A percentile compares a stretch with the other conserved stretches of the same genome.
Conservation (phyloP, 306 rosid species). For the Vigna mungo region DNA sequence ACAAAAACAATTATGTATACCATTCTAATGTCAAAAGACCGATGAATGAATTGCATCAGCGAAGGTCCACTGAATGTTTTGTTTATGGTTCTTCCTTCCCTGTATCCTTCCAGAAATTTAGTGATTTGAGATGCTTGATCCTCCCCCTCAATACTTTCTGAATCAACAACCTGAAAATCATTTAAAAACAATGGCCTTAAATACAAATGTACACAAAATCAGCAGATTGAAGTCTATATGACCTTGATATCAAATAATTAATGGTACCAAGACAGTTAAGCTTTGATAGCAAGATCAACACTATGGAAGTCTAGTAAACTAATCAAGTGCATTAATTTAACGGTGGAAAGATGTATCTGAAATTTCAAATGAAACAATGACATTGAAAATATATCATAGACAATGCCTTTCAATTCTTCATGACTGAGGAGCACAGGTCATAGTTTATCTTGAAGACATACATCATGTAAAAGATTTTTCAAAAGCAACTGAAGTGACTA, state of each 20-base stretch:
- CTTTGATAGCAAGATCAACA: no score
- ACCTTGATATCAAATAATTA: background rate
- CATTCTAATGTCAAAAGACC: constrained; percentile 66
- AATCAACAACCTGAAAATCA: constrained; percentile 71
- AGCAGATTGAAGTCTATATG: constrained; percentile 9
- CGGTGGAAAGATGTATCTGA: background rate
- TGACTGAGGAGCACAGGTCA: background rate
- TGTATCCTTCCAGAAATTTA: constrained; percentile 76
- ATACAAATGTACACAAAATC: constrained; percentile 26
- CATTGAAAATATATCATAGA: background rate
- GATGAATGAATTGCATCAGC: constrained; percentile 48
- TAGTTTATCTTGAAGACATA: background rate
- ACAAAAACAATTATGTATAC: constrained; percentile 71
- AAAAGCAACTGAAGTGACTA: background rate
- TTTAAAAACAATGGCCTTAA: background rate
- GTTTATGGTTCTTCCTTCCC: constrained; percentile 77
- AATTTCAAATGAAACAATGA: constrained; percentile 28
- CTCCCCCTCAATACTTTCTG: constrained; percentile 71
- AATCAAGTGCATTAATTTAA: background rate
- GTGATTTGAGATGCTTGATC: constrained; percentile 81
- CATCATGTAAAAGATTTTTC: background rate
- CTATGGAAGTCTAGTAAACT: no score
- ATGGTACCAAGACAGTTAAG: background rate
- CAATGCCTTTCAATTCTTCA: constrained; percentile 3
- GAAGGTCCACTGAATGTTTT: constrained; percentile 61